Evolutionary conservation across 2,329 filamentous ascomycete genomes (phyloP).

Genomic region (Aspergillus sp.): DNA sequence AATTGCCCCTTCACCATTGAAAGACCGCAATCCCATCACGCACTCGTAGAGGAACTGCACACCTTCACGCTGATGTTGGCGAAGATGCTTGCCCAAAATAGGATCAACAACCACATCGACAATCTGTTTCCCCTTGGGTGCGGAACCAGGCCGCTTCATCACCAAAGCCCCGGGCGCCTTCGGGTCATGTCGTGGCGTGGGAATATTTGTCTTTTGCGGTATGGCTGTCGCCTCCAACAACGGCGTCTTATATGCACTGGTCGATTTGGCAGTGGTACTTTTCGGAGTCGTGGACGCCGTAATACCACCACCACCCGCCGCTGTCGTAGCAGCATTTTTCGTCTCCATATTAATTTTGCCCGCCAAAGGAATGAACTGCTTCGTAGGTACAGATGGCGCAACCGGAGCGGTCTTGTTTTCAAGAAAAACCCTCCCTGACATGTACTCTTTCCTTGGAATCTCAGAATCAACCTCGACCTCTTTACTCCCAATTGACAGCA

Average conservation of each 20-base stretch:
- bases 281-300: slow-evolving; percentile 23
- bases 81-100: slow-evolving; percentile 54
- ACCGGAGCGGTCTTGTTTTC: slow-evolving; percentile 18
- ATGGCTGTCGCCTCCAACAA: slow-evolving; percentile 48
- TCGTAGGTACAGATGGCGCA: slow-evolving; percentile 11
- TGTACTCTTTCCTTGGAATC: slow-evolving; percentile 54
- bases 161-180: slow-evolving; percentile 54
- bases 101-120: slow-evolving; percentile 70
- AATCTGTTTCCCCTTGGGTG: slow-evolving; percentile 56
- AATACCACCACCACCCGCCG: slow-evolving; percentile 17
- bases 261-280: slow-evolving; percentile 34
- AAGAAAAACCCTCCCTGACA: slow-evolving; percentile 30
- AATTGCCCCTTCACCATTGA: slow-evolving; percentile 62
- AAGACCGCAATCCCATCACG: slow-evolving; percentile 64
- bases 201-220: slow-evolving; percentile 41
- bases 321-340: slow-evolving; percentile 4
- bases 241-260: slow-evolving; percentile 56
- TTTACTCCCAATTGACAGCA: slow-evolving; percentile 58
- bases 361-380: slow-evolving; percentile 13
- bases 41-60: slow-evolving; percentile 68
- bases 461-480: slow-evolving; percentile 61
- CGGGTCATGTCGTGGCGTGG: slow-evolving; percentile 61
- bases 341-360: slow-evolving; percentile 6
- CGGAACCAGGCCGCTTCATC: slow-evolving; percentile 55
- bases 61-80: slow-evolving; percentile 62